These are phyloP conservation scores for Plasmodium adleri DNA, from an alignment of 169 alveolate genomes.

Conservation along the genomic window DNA sequence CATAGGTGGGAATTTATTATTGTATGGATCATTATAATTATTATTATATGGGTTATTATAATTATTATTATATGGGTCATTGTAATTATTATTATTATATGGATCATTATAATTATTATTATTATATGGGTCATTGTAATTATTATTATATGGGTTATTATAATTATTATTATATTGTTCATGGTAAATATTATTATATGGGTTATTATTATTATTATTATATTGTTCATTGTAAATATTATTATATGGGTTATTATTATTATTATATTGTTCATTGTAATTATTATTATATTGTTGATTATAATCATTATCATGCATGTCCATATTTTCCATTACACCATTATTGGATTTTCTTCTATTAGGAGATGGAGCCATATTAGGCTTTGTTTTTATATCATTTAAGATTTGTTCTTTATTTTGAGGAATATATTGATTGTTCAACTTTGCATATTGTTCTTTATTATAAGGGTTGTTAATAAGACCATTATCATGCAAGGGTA, in stretches of 20 bases:
- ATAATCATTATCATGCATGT: not conserved
- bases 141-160: not conserved
- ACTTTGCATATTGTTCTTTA: constrained; percentile 6
- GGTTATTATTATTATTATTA: not conserved
- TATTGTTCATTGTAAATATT: not conserved
- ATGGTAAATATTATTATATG: not conserved
- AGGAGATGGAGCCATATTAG: constrained; percentile 31
- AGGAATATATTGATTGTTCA: constrained; percentile 51
- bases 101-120: not conserved
- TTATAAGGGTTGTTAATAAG: not conserved
- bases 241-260: not conserved
- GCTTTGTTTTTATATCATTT: constrained; percentile 33
- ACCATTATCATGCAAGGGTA: constrained; percentile 3
- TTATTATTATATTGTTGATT: not conserved
- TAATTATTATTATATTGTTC: not conserved
- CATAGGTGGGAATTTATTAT: not conserved
- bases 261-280: not conserved
- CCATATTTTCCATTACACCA: too few relatives aligned
- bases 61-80: not conserved
- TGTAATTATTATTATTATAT: not conserved
- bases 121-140: not conserved
- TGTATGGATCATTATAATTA: not conserved
- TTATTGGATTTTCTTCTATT: too few relatives aligned
- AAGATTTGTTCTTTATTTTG: constrained; percentile 17
- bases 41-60: not conserved